Evolutionary conservation across 2,329 filamentous ascomycete species (phyloP), one percentile per base, ranked within the genome.

Genomic region (Elsinoe fawcettii): DNA sequence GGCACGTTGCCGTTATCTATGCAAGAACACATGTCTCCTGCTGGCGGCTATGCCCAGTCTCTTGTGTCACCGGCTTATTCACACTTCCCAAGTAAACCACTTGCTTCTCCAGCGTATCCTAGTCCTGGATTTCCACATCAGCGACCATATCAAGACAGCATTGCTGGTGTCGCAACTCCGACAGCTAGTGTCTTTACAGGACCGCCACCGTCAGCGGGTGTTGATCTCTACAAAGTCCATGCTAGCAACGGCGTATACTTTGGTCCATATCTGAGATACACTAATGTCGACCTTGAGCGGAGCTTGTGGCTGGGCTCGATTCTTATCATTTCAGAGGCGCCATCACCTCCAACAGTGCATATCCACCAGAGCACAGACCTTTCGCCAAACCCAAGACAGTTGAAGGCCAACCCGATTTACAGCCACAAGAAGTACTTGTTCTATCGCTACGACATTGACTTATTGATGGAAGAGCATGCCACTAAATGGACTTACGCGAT

Each of bases 161-260:
- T 93, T 69, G 83, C 88, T 11, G 80, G 82, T 16, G 80, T 86
- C 2, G 81, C 86, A 14, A 86, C 87, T 4, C 88, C 90, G 0
- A 88, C 86, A 0, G 80, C 87, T 3, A 81, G 84, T n/a, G 90
- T 89, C 0, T 96, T 96, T 67, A 86, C 85, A 2, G 91, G 90
- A 0, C 91, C 91, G n/a, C 90, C 90, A 8, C 89, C 91, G 6
- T 85, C 82, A 64, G 88, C 89, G 55, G 93, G 93, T 12, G 87
- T 97, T 5, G 92, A 96, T 61, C 84, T 95, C 77, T 99, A 96
- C 77, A 93, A 93, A 69, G 84, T 96, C 39, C 84, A 86, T 58
- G 91, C 93, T 0, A 96, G 90, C 0, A 99, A 99, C 64, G 90
- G 90, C 3, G 93, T 99, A 1, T 99, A 99, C 73, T 99, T 99